Conservation (phyloP, 495 filamentous ascomycete genomes). For the Podospora pseudocomata region DNA sequence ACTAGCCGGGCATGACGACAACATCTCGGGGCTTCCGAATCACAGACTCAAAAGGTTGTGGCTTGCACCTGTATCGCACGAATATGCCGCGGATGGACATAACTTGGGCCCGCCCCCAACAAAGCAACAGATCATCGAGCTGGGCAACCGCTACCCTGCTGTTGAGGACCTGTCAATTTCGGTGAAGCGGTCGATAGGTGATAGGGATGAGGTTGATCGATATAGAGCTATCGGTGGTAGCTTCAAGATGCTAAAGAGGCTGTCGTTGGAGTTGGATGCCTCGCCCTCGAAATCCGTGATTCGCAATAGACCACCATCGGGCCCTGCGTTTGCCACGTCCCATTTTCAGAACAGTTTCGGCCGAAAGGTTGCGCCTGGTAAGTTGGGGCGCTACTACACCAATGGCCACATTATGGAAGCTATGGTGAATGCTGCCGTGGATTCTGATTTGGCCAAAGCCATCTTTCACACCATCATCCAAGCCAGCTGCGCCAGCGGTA, state of each 20-base stretch:
- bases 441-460: neutral
- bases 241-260: neutral
- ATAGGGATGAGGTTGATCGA: neutral
- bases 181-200: neutral
- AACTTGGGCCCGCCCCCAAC: too few relatives aligned
- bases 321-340: neutral
- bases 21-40: neutral
- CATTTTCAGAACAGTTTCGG: neutral
- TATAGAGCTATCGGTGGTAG: neutral
- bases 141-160: neutral
- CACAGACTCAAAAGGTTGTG: neutral
- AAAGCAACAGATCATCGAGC: neutral
- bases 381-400: neutral
- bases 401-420: neutral
- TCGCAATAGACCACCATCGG: too few relatives aligned
- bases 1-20: neutral
- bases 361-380: neutral
- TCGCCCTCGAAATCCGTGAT: too few relatives aligned
- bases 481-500: neutral
- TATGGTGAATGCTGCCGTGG: neutral
- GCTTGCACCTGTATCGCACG: neutral
- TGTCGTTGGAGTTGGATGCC: neutral
- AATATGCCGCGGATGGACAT: neutral
- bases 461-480: neutral
- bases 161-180: neutral